Evolutionary conservation across 192 early-diverging fungal genomes (phyloP).

Genomic region (Mortierella claussenii): DNA sequence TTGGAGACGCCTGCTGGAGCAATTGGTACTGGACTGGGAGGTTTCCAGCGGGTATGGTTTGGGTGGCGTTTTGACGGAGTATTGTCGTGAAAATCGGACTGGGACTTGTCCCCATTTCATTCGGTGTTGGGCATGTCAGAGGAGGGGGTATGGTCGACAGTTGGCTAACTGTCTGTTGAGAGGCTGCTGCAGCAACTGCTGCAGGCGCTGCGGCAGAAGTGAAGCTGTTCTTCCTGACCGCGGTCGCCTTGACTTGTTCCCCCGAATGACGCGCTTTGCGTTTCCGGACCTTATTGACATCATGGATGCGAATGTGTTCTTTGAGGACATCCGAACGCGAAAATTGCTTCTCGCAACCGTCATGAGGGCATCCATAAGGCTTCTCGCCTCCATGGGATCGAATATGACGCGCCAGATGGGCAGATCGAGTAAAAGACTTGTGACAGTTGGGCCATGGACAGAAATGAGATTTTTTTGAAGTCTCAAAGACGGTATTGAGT

Average conservation of each 20-base stretch:
- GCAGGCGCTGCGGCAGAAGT: not conserved
- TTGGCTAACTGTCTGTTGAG: constrained; percentile 3
- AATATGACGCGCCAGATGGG: constrained; percentile 82
- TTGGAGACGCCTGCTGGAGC: constrained; percentile 1
- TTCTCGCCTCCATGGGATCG: constrained; percentile 82
- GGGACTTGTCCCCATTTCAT: constrained; percentile 9
- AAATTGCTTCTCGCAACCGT: constrained; percentile 74
- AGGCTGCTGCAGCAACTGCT: not conserved
- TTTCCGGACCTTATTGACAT: constrained; percentile 71
- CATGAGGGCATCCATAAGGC: constrained; percentile 71
- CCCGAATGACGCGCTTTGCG: constrained; percentile 14
- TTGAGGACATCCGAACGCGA: constrained; percentile 82
- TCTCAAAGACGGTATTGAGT: too few relatives aligned
- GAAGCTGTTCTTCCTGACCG: not conserved
- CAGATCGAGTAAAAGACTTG: constrained; percentile 52
- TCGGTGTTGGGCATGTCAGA: constrained; percentile 12
- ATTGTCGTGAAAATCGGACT: constrained; percentile 2
- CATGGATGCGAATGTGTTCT: constrained; percentile 82
- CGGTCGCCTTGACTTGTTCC: not conserved
- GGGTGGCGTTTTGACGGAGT: not conserved
- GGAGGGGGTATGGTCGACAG: constrained; percentile 21
- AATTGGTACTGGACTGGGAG: too few relatives aligned
- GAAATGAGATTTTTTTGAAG: constrained; percentile 29
- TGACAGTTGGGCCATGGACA: constrained; percentile 49
- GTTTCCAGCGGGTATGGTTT: not conserved